Base-by-base conservation (phyloP, 371 early-diverging fungal genomes). In the Thermomucor indicae-seudaticae region DNA sequence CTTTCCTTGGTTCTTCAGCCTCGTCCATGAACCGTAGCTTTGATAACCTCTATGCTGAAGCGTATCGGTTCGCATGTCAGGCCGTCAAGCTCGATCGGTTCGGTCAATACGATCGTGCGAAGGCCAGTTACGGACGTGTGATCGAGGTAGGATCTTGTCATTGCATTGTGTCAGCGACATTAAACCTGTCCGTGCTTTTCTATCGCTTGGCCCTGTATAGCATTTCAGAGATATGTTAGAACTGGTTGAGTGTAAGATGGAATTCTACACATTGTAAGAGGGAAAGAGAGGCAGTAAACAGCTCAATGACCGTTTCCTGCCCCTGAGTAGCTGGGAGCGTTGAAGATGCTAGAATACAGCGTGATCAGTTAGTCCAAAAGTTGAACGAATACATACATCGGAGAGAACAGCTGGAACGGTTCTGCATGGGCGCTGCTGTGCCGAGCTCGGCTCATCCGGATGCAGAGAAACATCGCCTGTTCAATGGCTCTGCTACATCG, bases 11-110 rank as follows among this genome's bases (percentile, higher is more conserved):
- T n/a, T n/a, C n/a, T n/a, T n/a, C n/a, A n/a, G n/a, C n/a, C n/a
- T n/a, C n/a, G n/a, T n/a, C n/a, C n/a, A n/a, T n/a, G n/a, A n/a
- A n/a, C n/a, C n/a, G n/a, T n/a, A n/a, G n/a, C n/a, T n/a, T n/a
- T n/a, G n/a, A n/a, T n/a, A n/a, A n/a, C n/a, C n/a, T n/a, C n/a
- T 81, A 81, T 47, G 30, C 57, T 10, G 73, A 72, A 41, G 77
- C 81, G 6, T 81, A 75, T 45, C 48, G 48, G 1, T 47, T 60
- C 10, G 80, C 83, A 7, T 60, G 70, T 14, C 58, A 65, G 12
- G 83, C 83, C 39, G 75, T 82, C 45, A 62, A 70, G 43, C 60
- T 66, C 37, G 83, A 82, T 57, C 48, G 49, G 1, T 55, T 53
- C 30, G 79, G 78, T 3, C 65, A 64, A 43, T 74, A 65, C 47